Conservation (phyloP, 768 basidiomycete genomes). For the Lactifluus subvellereus region DNA sequence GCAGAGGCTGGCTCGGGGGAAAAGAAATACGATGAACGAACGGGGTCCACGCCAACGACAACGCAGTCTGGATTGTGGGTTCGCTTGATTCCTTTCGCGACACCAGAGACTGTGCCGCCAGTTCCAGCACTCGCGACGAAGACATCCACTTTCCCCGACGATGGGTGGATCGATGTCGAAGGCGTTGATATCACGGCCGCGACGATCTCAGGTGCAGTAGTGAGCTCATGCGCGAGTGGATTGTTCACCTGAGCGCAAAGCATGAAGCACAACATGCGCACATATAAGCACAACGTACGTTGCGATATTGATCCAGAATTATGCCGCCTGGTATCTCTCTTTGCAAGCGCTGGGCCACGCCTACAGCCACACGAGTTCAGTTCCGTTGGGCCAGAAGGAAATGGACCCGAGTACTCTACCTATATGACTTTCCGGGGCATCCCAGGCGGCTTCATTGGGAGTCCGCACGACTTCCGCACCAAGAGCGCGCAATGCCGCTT, state of each 20-base stretch:
- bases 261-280: conserved; percentile 9
- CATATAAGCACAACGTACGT: conserved; percentile 41
- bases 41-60: conserved; percentile 89
- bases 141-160: conserved; percentile 72
- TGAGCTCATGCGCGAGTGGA: conserved; percentile 84
- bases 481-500: conserved; percentile 82
- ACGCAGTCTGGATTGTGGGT: conserved; percentile 64
- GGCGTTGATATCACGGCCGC: conserved; percentile 64
- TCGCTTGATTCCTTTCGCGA: conserved; percentile 75
- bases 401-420: conserved; percentile 49
- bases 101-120: conserved; percentile 90
- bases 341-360: conserved; percentile 74
- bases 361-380: conserved; percentile 68
- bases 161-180: conserved; percentile 49
- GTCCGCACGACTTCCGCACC: conserved; percentile 95
- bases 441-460: conserved; percentile 83
- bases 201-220: conserved; percentile 90
- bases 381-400: conserved; percentile 47
- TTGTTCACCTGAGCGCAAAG: conserved; percentile 56
- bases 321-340: conserved; percentile 76
- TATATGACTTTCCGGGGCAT: conserved; percentile 88
- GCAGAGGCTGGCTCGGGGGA: not conserved
- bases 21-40: conserved; percentile 36
- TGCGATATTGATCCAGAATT: conserved; percentile 89
- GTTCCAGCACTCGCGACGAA: conserved; percentile 88